Base-by-base conservation (phyloP, 2,329 filamentous ascomycete genomes). In the Diaporthe destruens region DNA sequence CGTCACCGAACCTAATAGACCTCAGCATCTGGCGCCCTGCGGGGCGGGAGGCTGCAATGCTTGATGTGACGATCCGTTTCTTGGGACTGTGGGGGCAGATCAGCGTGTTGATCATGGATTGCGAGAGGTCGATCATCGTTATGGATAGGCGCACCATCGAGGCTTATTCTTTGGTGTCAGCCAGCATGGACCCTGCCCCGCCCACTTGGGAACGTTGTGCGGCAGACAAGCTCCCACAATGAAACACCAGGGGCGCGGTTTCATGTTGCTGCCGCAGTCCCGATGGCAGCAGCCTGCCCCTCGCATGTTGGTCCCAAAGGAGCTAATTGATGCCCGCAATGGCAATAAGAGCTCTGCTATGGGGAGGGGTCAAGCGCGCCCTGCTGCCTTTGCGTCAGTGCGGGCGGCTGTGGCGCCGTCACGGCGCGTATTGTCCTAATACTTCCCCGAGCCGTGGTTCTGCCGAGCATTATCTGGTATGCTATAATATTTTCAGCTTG, bases 11-110 rank as follows among this genome's bases (percentile, higher is more conserved):
- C 29, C 44, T 47, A 32, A 14, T 47, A 49, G 9, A 49, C n/a
- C n/a, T n/a, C n/a, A n/a, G n/a, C n/a, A n/a, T 34, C 59, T n/a
- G 3, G 29, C 42, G 61, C 61, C 61, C 32, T 36, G 61, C 61
- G 20, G 61, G 61, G 61, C 61, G 61, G n/a, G 32, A 65, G 32
- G 44, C 44, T 51, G 18, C 25, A 34, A 49, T 20, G 42, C 42
- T 65, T 51, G 61, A 25, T 65, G 61, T 65, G 44, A 51, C 29
- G 61, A 65, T 65, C 61, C 44, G 51, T 44, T 65, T 65, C 44
- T 36, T 16, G 6, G n/a, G n/a, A n/a, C n/a, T n/a, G n/a, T n/a
- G n/a, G 29, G 9, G 29, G 12, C 29, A 65, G 61, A 65, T 51
- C 61, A 23, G 7, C 18, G 6, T 34, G 61, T 6, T 25, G 44